Evolutionary conservation across 1,284 basidiomycete species (phyloP).

Genomic region (Tylopilus sp.): DNA sequence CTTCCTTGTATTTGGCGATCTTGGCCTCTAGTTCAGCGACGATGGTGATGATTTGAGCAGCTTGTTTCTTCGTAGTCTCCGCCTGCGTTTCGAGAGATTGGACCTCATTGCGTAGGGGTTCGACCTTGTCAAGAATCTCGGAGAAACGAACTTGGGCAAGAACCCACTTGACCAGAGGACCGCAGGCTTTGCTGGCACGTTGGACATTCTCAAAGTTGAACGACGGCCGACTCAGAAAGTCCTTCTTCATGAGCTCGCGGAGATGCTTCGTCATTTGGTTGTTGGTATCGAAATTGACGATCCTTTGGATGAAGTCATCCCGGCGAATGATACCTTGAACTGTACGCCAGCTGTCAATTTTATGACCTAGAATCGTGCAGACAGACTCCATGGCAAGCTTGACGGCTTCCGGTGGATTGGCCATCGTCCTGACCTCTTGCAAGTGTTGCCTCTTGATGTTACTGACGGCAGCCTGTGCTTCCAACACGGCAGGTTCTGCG

Average conservation of each 20-base stretch:
- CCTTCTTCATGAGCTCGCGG: slow-evolving; percentile 90
- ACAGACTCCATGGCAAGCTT: slow-evolving; percentile 99
- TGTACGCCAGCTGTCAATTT: slow-evolving; percentile 95
- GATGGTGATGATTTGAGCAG: slow-evolving; percentile 85
- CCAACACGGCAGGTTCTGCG: slow-evolving; percentile 95
- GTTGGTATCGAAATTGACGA: slow-evolving; percentile 96
- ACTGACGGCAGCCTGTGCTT: slow-evolving; percentile 92
- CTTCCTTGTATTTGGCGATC: slow-evolving; percentile 94
- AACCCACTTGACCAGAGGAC: slow-evolving; percentile 97
- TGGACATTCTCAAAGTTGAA: slow-evolving; percentile 97
- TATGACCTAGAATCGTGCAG: slow-evolving; percentile 95
- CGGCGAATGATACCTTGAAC: slow-evolving; percentile 96
- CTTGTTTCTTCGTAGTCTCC: slow-evolving; percentile 90
- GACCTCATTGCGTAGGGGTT: slow-evolving; percentile 94
- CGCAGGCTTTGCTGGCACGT: slow-evolving; percentile 95
- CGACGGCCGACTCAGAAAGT: slow-evolving; percentile 87
- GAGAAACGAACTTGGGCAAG: slow-evolving; percentile 97
- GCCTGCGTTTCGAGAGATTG: slow-evolving; percentile 90
- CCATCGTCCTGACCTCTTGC: slow-evolving; percentile 98
- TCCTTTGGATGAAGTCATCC: slow-evolving; percentile 96
- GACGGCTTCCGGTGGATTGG: slow-evolving; percentile 96
- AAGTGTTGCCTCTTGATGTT: slow-evolving; percentile 98
- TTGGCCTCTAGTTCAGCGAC: slow-evolving; percentile 91
- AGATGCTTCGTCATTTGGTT: slow-evolving; percentile 86
- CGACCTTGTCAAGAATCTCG: slow-evolving; percentile 96